Conservation (phyloP, 805 yeast species). For the Metschnikowia kunwiensis region DNA sequence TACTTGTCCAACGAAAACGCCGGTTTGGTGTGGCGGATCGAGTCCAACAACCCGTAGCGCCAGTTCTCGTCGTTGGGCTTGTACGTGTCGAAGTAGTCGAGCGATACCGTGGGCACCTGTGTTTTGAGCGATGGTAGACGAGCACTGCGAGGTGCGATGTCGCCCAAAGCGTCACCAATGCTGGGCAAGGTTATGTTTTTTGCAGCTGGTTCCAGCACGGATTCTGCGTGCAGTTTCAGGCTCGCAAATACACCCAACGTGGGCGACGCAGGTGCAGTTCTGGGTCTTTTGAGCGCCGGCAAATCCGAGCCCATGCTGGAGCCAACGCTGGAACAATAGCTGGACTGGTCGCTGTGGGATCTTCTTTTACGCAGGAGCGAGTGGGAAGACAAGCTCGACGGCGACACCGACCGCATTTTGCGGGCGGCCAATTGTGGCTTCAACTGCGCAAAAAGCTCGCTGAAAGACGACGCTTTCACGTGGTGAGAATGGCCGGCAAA, state of each 20-base stretch:
- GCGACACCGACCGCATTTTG: slow-evolving; percentile 11
- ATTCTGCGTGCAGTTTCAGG: too few relatives aligned
- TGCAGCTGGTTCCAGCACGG: too few relatives aligned
- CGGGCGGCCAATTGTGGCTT: slow-evolving; percentile 19
- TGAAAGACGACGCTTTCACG: slow-evolving; percentile 33
- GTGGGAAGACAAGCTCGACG: slow-evolving; percentile 5
- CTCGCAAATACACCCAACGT: too few relatives aligned
- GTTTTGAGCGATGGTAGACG: slow-evolving; percentile 5
- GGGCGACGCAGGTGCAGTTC: slow-evolving; percentile 18
- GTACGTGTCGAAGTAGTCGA: slow-evolving; percentile 44
- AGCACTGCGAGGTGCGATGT: neutral
- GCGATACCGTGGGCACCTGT: slow-evolving; percentile 36
- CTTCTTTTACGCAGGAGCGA: slow-evolving; percentile 23
- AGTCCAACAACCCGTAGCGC: slow-evolving; percentile 40
- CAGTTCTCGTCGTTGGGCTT: slow-evolving; percentile 45
- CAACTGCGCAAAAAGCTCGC: slow-evolving; percentile 30
- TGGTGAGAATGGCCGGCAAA: slow-evolving; percentile 26
- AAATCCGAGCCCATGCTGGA: too few relatives aligned
- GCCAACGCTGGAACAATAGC: too few relatives aligned
- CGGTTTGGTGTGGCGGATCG: slow-evolving; percentile 26
- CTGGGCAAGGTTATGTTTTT: slow-evolving; percentile 36
- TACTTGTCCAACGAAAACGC: slow-evolving; percentile 8
- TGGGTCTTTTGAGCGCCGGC: slow-evolving; percentile 8
- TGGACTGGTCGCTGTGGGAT: slow-evolving; percentile 24
- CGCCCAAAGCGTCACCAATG: slow-evolving; percentile 21